Base-by-base conservation (phyloP, 345 rosid species). In the Viola odorata region DNA sequence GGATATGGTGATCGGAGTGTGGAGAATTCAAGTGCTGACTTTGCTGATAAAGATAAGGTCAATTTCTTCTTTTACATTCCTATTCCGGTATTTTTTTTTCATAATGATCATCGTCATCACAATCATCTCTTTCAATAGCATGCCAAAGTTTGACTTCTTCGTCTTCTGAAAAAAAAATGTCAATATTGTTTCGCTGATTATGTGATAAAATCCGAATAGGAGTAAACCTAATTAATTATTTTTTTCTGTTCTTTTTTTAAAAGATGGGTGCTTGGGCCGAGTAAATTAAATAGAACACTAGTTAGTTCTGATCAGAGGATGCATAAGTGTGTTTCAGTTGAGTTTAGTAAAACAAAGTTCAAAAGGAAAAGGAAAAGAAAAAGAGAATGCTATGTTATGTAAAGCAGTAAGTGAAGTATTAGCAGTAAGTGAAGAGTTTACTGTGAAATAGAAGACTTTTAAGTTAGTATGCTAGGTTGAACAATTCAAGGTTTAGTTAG, bases 41-140 rank as follows among this genome's bases (percentile, higher is more conserved):
- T 76, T 44, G 75, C 72, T 67, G 82, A 70, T 53, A 83, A 71
- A 63, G 84, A 85, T 69, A 88, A 88, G 97, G 99, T 90, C 68
- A 49, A 36, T 53, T 14, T 32, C 12, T 16, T 44, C 47, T 44
- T 44, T 44, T 44, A 44, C 47, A 44, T 44, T 44, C 1, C 32
- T 23, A 23, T 23, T 23, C 2, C 32, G 32, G 32, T 23, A 23
- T 23, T 23, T 23, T 23, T 23, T 23, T 23, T 23, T 2, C 32
- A 23, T 23, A 23, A 23, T 23, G 32, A 23, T 23, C 32, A 23
- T 23, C 32, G 32, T 23, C 32, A 23, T 23, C 32, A 23, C 32
- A 23, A 23, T 23, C 32, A 23, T 44, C 47, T 11, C 47, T 44
- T 44, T 44, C 12, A 3, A 6, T 44, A 11, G 1, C 47, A 7